Base-by-base conservation (phyloP, 148 eudicot species). In the Amaranthus hypochondriacus region DNA sequence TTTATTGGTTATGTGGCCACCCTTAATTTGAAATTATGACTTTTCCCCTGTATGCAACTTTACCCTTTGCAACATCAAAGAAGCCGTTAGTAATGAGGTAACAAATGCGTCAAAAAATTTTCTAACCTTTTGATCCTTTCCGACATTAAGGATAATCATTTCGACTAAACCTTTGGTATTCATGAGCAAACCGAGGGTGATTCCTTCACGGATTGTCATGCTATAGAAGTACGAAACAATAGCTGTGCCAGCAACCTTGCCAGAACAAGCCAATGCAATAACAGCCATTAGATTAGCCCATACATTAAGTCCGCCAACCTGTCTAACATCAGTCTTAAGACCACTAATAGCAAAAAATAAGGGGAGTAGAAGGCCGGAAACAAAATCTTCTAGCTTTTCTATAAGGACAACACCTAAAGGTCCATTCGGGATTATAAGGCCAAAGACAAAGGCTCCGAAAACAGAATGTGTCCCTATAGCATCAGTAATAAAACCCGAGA, bases 141-240 rank as follows among this genome's bases (percentile, higher is more conserved):
- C 95, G 59, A 90, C 86, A 75, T 89, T 89, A 69, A 88, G 93
- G 63, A 89, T 90, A 65, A 89, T 89, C 61, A 89, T 89, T 83
- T 89, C 93, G 18, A 89, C 93, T 63, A 89, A 69, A 52, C 93
- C 90, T 78, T 89, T 89, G 56, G 87, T 89, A 69, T 88, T 88
- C 91, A 88, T 88, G 52, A 88, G 70, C 59, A 88, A 54, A 21
- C 91, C 91, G 21, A 88, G 78, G 70, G 89, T 80, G 28, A 88
- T 48, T 56, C 89, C 71, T 79, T 88, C 91, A 21, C 52, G 10
- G 7, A 84, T 44, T 13, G 91, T 87, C 28, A 86, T 68, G 71
- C 75, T 88, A 66, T 85, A 88, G 46, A 66, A 47, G 48, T 69
- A 82, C 0, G 89, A 73, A 48, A 87, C 88, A 4, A 21, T 70